Base-by-base conservation (phyloP, 2,329 filamentous ascomycete genomes). In the Alternaria longipes region DNA sequence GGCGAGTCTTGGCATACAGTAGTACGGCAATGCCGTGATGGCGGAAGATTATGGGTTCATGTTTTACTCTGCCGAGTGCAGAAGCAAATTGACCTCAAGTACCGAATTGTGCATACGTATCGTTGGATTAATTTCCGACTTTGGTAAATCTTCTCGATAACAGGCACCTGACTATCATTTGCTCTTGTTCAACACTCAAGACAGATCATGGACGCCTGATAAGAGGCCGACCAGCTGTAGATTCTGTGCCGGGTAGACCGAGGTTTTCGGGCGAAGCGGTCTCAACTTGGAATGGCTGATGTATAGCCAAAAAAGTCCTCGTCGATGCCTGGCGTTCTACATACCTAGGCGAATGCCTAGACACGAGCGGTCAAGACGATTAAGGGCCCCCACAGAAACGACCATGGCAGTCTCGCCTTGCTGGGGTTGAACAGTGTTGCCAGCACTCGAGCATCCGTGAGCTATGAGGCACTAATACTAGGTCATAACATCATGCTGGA, bases 401-500 rank as follows among this genome's bases (percentile, higher is more conserved):
- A 8, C 12, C 30, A 18, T 47, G 24, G n/a, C 12, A 44, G 38
- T 26, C 40, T 32, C 40, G 51, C 16, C 30, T 24, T 47, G 32
- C 53, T 55, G 28, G 53, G 22, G 53, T 30, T 44, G 32, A 38
- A 47, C 22, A 18, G 18, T 30, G 22, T 42, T 55, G 26, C 44
- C 26, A 50, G 56, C 32, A 36, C 32, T 36, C 1, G 32, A 36
- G 32, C 51, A 40, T 56, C 22, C 14, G 41, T 32, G 49, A 59
- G 41, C 32, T 44, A 50, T 22, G 34, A 28, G 7, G 41, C 49
- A 30, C 50, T 22, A 47, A 30, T 8, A 16, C 50, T 41, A 52
- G 32, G 26, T 28, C 38, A 55, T 58, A 56, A 42, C 60, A 56
- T 53, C 54, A 65, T 42, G 60, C 60, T 63, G 54, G 54, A 45